Evolutionary conservation across 441 rosid species (phyloP).

Genomic region (Gossypium lobatum): DNA sequence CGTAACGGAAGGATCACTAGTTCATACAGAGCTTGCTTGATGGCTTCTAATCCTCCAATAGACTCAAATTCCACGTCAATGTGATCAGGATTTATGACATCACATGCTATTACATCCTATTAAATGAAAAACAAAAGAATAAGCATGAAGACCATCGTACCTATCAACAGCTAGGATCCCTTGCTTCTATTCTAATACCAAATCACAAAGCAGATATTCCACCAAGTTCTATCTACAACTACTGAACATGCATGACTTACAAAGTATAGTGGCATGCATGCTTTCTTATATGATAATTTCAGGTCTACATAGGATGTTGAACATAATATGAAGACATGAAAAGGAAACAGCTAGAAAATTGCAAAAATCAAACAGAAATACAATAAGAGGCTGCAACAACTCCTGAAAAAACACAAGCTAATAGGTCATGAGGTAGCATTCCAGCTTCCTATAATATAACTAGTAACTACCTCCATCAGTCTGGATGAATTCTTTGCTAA

Average conservation of each 20-base stretch:
- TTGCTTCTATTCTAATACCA: background rate
- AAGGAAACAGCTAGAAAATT: background rate
- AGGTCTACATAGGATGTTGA: background rate
- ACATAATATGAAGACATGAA: background rate
- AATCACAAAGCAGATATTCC: background rate
- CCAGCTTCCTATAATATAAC: background rate
- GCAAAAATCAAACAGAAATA: background rate
- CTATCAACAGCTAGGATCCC: background rate
- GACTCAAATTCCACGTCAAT: conserved; percentile 87
- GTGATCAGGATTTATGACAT: conserved; percentile 83
- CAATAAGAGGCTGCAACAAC: background rate
- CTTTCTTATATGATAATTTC: background rate
- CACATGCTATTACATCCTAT: conserved; percentile 96
- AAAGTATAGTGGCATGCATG: background rate
- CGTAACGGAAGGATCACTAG: conserved; percentile 76
- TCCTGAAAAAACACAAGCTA: background rate
- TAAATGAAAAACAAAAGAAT: conserved; percentile 11
- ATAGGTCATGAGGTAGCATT: background rate
- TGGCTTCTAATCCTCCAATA: conserved; percentile 78
- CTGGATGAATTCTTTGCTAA: background rate
- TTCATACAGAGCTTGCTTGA: conserved; percentile 74
- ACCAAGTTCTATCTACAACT: background rate
- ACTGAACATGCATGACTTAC: background rate
- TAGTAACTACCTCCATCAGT: background rate
- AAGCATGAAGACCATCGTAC: background rate